A percentile compares a stretch with the other conserved stretches of the same genome.
These are phyloP conservation scores for Boletus patriciae DNA, from an alignment of 768 basidiomycete species.

Conservation along the genomic window DNA sequence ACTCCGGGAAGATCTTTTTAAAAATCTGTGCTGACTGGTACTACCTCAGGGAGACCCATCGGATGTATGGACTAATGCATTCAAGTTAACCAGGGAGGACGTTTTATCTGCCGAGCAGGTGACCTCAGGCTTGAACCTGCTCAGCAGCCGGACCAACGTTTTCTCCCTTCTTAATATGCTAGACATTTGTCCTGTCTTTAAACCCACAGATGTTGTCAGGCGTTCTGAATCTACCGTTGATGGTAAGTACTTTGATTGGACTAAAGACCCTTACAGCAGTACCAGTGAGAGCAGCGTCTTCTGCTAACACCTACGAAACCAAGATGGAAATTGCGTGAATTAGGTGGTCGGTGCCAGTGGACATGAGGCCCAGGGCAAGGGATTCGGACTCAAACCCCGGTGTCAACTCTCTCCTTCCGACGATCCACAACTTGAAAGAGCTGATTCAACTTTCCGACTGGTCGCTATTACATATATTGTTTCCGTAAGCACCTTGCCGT, in stretches of 20 bases:
- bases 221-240: background rate
- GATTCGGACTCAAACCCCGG: conserved; percentile 1
- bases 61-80: background rate
- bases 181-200: background rate
- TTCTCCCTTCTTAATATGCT: background rate
- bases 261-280: background rate
- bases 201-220: background rate
- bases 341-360: background rate
- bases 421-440: background rate
- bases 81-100: background rate
- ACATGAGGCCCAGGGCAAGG: conserved; percentile 20
- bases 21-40: background rate
- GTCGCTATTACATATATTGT: background rate
- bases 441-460: background rate
- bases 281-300: background rate
- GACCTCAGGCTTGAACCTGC: too few species aligned
- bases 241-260: background rate
- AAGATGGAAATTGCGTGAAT: conserved; percentile 17
- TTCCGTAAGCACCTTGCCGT: conserved; percentile 8
- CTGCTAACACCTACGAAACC: background rate
- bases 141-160: background rate
- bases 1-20: background rate
- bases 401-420: background rate
- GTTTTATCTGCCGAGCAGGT: background rate
- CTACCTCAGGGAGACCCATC: too few species aligned